Evolutionary conservation across 441 rosid genomes (phyloP).

Genomic region (Populus hybrid): DNA sequence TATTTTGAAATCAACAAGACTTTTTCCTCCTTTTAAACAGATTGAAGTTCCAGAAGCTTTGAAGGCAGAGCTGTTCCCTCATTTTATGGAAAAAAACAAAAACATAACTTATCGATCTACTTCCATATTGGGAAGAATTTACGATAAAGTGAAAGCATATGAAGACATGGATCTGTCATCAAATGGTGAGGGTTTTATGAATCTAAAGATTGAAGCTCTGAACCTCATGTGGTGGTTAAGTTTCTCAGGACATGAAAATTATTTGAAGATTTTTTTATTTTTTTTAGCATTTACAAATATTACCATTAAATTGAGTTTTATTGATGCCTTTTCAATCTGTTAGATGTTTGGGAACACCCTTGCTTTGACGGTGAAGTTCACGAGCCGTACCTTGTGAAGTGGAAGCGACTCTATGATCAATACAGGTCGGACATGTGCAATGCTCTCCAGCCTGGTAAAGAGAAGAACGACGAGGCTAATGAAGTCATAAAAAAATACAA

Average conservation of each 20-base stretch:
- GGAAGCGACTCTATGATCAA: slow-evolving; percentile 27
- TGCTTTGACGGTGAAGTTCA: slow-evolving; percentile 35
- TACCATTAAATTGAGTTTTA: neutral
- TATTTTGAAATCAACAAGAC: neutral
- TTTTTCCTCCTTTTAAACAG: slow-evolving; percentile 29
- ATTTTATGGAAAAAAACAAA: slow-evolving; percentile 50
- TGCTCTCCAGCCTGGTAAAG: slow-evolving; percentile 8
- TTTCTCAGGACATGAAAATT: neutral
- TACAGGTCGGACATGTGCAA: slow-evolving; percentile 52
- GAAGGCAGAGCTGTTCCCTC: slow-evolving; percentile 48
- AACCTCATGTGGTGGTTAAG: neutral
- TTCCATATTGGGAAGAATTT: slow-evolving; percentile 67
- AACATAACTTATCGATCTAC: slow-evolving; percentile 39
- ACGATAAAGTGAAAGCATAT: slow-evolving; percentile 39
- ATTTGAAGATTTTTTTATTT: neutral
- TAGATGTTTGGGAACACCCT: slow-evolving; percentile 54
- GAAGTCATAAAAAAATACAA: slow-evolving; percentile 1
- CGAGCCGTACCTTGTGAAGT: slow-evolving; percentile 21
- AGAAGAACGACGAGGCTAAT: neutral
- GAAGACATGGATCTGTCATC: slow-evolving; percentile 17
- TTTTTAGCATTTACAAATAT: neutral
- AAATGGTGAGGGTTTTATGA: slow-evolving; percentile 32
- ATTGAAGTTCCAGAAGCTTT: slow-evolving; percentile 42
- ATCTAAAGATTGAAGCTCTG: neutral
- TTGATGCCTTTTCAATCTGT: neutral